phyloP scores from a whole-genome alignment of 2,329 filamentous ascomycete species.

The Colletotrichum somersetense region DNA sequence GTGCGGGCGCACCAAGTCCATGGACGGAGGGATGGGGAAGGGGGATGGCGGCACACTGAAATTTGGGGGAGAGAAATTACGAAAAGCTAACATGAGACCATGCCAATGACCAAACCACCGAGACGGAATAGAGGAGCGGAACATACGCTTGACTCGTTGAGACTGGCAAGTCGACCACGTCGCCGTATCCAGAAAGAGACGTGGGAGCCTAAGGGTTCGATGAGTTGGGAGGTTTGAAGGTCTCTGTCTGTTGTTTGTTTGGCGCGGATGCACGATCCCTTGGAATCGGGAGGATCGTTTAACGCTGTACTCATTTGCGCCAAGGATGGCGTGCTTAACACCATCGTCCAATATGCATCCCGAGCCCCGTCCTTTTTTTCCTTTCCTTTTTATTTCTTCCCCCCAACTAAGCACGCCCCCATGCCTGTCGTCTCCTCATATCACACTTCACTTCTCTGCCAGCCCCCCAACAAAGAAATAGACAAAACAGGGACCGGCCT shows the following conservation, averaged over 20 bases:
- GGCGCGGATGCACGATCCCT: conserved; percentile 19
- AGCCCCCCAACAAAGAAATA: background rate
- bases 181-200: background rate
- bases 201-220: conserved; percentile 1
- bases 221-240: background rate
- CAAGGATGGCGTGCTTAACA: conserved; percentile 41
- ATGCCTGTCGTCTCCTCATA: background rate
- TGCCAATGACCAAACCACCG: conserved; percentile 19
- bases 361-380: conserved; percentile 21
- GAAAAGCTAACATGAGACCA: background rate
- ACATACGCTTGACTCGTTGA: background rate
- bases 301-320: conserved; percentile 39
- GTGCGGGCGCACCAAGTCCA: conserved; percentile 2
- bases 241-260: conserved; percentile 24
- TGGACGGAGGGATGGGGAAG: background rate
- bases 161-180: background rate
- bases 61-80: background rate
- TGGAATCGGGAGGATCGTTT: conserved; percentile 25
- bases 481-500: conserved; percentile 13
- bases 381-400: conserved; percentile 1
- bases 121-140: background rate
- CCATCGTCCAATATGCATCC: conserved; percentile 40
- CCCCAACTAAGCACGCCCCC: background rate
- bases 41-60: background rate
- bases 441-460: background rate